Base-by-base conservation (phyloP, 345 rosid species). In the Acer campestre region DNA sequence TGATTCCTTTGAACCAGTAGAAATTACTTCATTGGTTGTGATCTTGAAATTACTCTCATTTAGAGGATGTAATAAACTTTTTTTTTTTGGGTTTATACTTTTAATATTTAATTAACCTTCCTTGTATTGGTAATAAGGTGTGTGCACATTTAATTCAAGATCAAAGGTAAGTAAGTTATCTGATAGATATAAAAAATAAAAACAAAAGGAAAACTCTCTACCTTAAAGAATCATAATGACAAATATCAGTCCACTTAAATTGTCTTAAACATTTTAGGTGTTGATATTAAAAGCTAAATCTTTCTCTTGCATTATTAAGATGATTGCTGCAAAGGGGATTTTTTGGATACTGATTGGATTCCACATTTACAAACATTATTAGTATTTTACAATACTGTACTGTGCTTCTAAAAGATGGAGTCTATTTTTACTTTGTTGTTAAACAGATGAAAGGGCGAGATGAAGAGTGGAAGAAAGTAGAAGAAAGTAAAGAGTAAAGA, bases 401-500 rank as follows among this genome's bases (percentile, higher is more conserved):
- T 42, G 23, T 61, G n/a, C n/a, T 61, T 75, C 20, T 17, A 18
- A 59, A 13, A 20, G 27, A 49, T 14, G 38, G 25, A 29, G 18
- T 51, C 49, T 46, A 46, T 46, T 46, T 42, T 51, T 67, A 27
- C 62, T 20, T 5, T 59, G 75, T 51, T 62, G 38, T 48, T 56
- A 51, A 79, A 49, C 71, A 71, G 75, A 27, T 77, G 82, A 64
- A 64, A 71, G 46, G 22, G 70, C 35, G 76, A 63, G 38, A 75
- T 80, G 74, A 71, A 55, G 71, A 62, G 0, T 68, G 77, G 75
- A 78, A 65, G 56, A 76, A 42, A 75, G 46, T 75, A 74, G 64
- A 64, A 68, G 75, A 58, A 70, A 67, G 27, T 61, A 49, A 38
- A 68, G 65, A 22, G 59, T 35, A 53, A 67, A 49, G 22, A 55